Evolutionary conservation across 2,329 filamentous ascomycete genomes (phyloP).

Genomic region (Esteya vermicola): DNA sequence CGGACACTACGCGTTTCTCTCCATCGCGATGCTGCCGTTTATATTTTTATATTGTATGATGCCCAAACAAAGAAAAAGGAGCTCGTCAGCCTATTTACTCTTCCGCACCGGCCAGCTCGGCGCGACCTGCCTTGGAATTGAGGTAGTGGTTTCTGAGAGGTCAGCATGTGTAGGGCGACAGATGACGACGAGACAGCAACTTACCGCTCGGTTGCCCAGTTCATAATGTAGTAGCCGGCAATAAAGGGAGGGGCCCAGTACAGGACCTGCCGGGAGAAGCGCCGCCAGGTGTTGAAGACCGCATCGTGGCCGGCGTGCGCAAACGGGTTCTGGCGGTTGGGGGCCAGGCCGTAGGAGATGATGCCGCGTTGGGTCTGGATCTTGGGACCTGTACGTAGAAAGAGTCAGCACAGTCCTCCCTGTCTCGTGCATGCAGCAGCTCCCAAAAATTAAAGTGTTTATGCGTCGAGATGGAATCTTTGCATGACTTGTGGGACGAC

Average conservation of each 20-base stretch:
- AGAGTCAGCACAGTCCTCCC: not conserved
- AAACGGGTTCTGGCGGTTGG: slow-evolving; percentile 81
- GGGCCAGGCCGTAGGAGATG: slow-evolving; percentile 59
- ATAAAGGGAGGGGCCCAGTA: slow-evolving; percentile 75
- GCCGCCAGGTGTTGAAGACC: slow-evolving; percentile 90
- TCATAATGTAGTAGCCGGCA: slow-evolving; percentile 66
- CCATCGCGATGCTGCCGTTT: too few relatives aligned
- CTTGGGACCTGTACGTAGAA: slow-evolving; percentile 4
- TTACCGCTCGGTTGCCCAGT: slow-evolving; percentile 86
- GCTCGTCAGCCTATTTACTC: too few relatives aligned
- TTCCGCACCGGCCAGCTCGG: slow-evolving; percentile 26
- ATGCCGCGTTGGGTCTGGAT: slow-evolving; percentile 40
- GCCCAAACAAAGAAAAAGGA: too few relatives aligned
- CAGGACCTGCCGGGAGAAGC: slow-evolving; percentile 73
- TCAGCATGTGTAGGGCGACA: not conserved
- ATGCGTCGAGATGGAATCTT: too few relatives aligned
- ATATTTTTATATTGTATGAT: too few relatives aligned
- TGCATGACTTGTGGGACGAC: too few relatives aligned
- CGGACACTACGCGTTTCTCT: too few relatives aligned
- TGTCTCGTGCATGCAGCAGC: too few relatives aligned
- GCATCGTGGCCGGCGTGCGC: slow-evolving; percentile 66
- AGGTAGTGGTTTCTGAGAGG: slow-evolving; percentile 60
- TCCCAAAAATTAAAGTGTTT: too few relatives aligned
- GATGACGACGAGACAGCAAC: slow-evolving; percentile 18
- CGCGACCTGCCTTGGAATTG: slow-evolving; percentile 64